Percentiles rank a stretch among this genome's conserved stretches.
phyloP scores from a whole-genome alignment of 306 rosid species.

The Mucuna pruriens region DNA sequence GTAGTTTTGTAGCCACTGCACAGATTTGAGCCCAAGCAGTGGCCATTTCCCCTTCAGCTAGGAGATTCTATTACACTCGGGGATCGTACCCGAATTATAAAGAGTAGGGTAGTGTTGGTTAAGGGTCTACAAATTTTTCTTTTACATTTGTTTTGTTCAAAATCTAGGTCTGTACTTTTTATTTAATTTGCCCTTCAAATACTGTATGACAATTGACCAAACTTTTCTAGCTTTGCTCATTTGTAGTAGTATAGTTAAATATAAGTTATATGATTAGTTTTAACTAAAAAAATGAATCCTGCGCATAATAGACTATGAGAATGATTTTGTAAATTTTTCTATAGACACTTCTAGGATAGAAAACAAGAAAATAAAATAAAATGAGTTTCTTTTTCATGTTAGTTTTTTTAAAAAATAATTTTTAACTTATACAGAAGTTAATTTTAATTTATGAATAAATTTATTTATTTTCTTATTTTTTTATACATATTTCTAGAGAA shows the following conservation, averaged over 20 bases:
- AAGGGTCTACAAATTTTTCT: not conserved
- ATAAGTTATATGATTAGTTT: not conserved
- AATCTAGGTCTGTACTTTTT: not conserved
- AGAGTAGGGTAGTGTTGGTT: not conserved
- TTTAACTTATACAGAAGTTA: no score
- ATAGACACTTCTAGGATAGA: no score
- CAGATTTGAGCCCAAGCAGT: conserved; percentile 21
- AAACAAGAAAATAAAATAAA: no score
- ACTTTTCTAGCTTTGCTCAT: not conserved
- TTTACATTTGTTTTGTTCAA: not conserved
- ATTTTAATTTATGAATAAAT: no score
- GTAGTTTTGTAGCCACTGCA: conserved; percentile 20
- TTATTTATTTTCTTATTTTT: no score
- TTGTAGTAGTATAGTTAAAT: not conserved
- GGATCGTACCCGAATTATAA: conserved; percentile 12
- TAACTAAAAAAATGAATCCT: not conserved
- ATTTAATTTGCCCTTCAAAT: not conserved
- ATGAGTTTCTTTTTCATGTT: no score
- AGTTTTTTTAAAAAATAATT: no score
- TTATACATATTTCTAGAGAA: no score
- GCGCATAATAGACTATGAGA: not conserved
- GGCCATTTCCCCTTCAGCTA: not conserved
- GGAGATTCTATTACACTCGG: not conserved
- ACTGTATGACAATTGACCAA: not conserved
- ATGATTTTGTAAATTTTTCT: no score